Evolutionary conservation across 1,139 yeast genomes (phyloP).

Genomic region (Trichomonascaceae sp.): DNA sequence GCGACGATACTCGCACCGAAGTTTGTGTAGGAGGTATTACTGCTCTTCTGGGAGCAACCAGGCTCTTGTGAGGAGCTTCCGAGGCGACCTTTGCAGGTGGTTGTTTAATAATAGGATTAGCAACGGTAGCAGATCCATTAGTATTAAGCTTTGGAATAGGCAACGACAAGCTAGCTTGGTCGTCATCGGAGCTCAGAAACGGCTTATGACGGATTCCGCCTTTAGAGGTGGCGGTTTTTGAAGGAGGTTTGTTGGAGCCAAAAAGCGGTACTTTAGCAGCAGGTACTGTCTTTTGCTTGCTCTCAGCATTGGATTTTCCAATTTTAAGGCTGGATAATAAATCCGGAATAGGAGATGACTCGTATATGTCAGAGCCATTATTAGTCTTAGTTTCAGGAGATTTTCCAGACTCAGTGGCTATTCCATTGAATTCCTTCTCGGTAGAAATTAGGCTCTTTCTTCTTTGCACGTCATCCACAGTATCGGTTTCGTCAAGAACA

Average conservation of each 20-base stretch:
- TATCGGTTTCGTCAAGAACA: neutral
- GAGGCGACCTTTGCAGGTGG: slow-evolving; percentile 5
- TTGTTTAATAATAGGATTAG: neutral
- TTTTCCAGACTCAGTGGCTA: neutral
- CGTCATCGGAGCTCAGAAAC: neutral
- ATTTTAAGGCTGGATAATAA: neutral
- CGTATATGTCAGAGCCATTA: neutral
- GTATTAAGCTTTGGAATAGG: slow-evolving; percentile 5
- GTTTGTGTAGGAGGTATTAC: slow-evolving; percentile 13
- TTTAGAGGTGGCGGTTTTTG: neutral
- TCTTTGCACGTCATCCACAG: neutral
- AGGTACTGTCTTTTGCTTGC: neutral
- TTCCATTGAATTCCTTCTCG: slow-evolving; percentile 8
- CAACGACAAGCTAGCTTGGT: neutral
- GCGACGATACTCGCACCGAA: slow-evolving; percentile 13
- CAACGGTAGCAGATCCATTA: neutral
- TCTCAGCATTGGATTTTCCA: neutral
- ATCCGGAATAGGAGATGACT: neutral
- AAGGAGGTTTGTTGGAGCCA: neutral
- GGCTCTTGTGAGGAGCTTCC: slow-evolving; percentile 18
- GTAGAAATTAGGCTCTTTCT: slow-evolving; percentile 2
- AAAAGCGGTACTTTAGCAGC: neutral
- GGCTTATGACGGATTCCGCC: neutral
- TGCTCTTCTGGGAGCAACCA: slow-evolving; percentile 18
- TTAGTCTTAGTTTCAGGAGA: neutral